These are phyloP conservation scores for Calocera viscosa DNA, from an alignment of 768 basidiomycete genomes.

Conservation along the genomic window DNA sequence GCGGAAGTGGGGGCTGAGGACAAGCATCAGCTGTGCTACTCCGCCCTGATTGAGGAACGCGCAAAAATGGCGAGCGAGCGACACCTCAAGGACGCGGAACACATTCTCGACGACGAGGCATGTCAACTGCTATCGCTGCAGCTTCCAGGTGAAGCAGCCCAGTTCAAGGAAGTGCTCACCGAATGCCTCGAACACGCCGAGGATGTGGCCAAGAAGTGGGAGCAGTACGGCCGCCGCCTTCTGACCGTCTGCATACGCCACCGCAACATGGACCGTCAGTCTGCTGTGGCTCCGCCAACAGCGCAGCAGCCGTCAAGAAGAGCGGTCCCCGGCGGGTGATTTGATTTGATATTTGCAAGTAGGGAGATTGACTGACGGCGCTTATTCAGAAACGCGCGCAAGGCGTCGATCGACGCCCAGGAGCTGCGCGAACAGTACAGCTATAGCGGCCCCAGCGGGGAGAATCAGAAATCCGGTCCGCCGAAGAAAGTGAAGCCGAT, in stretches of 20 bases:
- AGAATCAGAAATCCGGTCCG: background rate
- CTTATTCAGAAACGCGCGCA: background rate
- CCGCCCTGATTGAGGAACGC: slow-evolving; percentile 8
- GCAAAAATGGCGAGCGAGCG: slow-evolving; percentile 11
- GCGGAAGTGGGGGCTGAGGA: background rate
- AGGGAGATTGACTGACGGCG: background rate
- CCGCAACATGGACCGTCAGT: background rate
- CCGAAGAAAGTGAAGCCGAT: background rate
- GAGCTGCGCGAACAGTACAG: slow-evolving; percentile 2
- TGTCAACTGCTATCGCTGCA: slow-evolving; percentile 14
- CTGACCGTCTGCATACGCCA: slow-evolving; percentile 11
- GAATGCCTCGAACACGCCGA: slow-evolving; percentile 12
- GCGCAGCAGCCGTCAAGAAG: background rate
- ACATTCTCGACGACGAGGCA: slow-evolving; percentile 13
- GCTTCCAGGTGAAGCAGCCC: slow-evolving; percentile 15
- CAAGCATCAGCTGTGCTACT: slow-evolving; percentile 14
- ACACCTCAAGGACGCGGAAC: background rate
- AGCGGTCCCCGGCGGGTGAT: background rate
- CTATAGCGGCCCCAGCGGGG: background rate
- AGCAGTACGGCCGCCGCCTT: slow-evolving; percentile 15
- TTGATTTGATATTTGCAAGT: background rate
- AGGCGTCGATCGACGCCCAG: background rate
- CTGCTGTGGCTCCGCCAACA: background rate
- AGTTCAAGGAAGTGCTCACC: slow-evolving; percentile 13
- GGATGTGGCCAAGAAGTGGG: slow-evolving; percentile 12